Evolutionary conservation across 2,329 filamentous ascomycete genomes (phyloP).

Genomic region (Microdochium nivale): DNA sequence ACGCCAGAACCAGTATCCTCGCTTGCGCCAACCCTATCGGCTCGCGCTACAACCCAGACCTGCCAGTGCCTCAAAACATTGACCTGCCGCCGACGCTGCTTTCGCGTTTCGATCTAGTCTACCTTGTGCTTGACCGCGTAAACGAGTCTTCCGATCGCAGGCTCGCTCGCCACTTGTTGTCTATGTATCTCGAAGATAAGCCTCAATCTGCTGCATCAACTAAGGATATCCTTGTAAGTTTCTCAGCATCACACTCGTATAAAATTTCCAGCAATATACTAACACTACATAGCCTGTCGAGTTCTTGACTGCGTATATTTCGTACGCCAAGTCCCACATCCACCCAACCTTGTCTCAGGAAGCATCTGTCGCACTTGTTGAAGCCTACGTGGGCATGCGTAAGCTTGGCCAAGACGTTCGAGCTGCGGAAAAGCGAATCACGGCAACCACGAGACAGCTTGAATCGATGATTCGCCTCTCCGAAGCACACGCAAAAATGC

Average conservation of each 20-base stretch:
- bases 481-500: conserved; percentile 98
- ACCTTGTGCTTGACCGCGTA: conserved; percentile 87
- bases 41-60: conserved; percentile 91
- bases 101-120: conserved; percentile 94
- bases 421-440: conserved; percentile 88
- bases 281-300: conserved; percentile 63
- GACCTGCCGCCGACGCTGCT: conserved; percentile 91
- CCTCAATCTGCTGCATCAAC: conserved; percentile 71
- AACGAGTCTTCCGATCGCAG: conserved; percentile 86
- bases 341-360: conserved; percentile 74
- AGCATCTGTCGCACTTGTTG: conserved; percentile 75
- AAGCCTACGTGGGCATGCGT: conserved; percentile 90
- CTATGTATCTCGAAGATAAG: conserved; percentile 93
- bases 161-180: conserved; percentile 83
- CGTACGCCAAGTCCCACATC: conserved; percentile 80
- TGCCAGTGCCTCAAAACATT: conserved; percentile 96
- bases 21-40: conserved; percentile 97
- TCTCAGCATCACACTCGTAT: not conserved
- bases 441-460: conserved; percentile 89
- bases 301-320: conserved; percentile 94
- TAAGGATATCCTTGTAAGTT: conserved; percentile 71
- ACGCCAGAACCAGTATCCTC: conserved; percentile 89
- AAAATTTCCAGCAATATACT: conserved; percentile 8
- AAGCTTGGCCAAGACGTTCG: conserved; percentile 84
- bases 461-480: conserved; percentile 97